Evolutionary conservation across 129 eudicot genomes (phyloP), one percentile per base, ranked within the genome.

Genomic region (Flaveria trinervia): DNA sequence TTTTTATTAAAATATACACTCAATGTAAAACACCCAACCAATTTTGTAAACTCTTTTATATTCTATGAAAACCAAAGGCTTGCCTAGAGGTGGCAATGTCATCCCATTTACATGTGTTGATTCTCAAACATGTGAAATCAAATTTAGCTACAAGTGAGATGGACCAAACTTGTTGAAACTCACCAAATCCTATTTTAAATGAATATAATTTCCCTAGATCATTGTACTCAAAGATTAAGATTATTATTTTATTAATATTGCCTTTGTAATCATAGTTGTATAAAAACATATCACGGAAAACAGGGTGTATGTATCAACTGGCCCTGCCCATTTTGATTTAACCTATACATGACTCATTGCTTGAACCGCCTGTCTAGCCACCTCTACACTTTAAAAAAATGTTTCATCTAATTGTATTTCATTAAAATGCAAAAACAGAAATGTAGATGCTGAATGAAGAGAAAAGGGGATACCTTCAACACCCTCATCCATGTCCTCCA

Each of bases 401-500:
- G 30, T 57, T 57, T 57, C 65, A 22, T 22, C 6, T 7, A 22
- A 33, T 57, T 18, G 2, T 23, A 69, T 11, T 57, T 48, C 4
- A 14, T 17, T 16, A 8, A 3, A 46, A 52, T 52, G 59, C 28
- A 48, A n/a, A 13, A 23, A 71, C 43, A 22, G 16, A 52, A 79
- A 22, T 39, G 44, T 25, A 68, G 68, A 55, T 41, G 20, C 20
- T 30, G 9, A 30, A 64, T 64, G 22, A 26, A 28, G 22, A 20
- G 25, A 79, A 79, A 72, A 43, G 30, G n/a, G 46, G 17, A 30
- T 43, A 82, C 85, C 85, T 82, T 77, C 85, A 77, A 82, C 82
- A 33, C 85, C 85, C 66, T 82, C 85, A 16, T 82, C 85, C 81
- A 77, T 77, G 11, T 82, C 85, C 57, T 82, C 85, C 71, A 82